These are phyloP conservation scores for Tetrastigma voinierianum DNA, from an alignment of 164 flowering plant species.

Conservation along the genomic window DNA sequence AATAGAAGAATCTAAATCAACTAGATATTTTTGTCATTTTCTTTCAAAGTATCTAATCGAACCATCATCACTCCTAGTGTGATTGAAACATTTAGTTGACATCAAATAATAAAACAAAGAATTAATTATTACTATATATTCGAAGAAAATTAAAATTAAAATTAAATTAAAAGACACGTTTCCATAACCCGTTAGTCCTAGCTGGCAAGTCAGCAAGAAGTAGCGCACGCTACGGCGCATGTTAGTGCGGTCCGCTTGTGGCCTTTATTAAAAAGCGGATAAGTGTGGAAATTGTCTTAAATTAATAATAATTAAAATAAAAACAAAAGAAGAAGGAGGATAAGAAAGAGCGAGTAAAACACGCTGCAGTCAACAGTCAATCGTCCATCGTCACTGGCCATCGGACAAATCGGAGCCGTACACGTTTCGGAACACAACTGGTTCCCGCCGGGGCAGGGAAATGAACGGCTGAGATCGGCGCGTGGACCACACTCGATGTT, in stretches of 20 bases:
- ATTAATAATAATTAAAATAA: too few relatives aligned
- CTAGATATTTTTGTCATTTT: too few relatives aligned
- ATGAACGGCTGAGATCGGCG: neutral
- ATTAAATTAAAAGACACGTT: too few relatives aligned
- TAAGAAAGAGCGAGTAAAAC: constrained; percentile 16
- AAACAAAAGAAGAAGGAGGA: constrained; percentile 6
- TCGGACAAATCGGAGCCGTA: neutral
- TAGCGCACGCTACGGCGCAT: constrained; percentile 20
- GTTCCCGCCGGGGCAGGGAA: neutral
- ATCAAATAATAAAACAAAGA: too few relatives aligned
- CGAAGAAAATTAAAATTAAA: too few relatives aligned
- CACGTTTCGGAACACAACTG: constrained; percentile 12
- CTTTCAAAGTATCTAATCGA: too few relatives aligned
- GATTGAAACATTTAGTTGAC: too few relatives aligned
- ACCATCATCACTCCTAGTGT: too few relatives aligned
- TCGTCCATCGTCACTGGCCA: neutral
- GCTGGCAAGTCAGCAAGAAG: constrained; percentile 5
- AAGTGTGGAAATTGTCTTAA: constrained; percentile 2
- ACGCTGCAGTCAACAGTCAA: neutral
- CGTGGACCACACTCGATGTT: neutral
- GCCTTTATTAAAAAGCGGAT: constrained; percentile 29
- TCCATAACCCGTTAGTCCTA: too few relatives aligned
- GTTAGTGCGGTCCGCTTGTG: constrained; percentile 20
- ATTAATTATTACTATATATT: too few relatives aligned
- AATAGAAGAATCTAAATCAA: too few relatives aligned